Evolutionary conservation across 116 monocot species (phyloP).

Genomic region (Phalaenopsis hybrid): DNA sequence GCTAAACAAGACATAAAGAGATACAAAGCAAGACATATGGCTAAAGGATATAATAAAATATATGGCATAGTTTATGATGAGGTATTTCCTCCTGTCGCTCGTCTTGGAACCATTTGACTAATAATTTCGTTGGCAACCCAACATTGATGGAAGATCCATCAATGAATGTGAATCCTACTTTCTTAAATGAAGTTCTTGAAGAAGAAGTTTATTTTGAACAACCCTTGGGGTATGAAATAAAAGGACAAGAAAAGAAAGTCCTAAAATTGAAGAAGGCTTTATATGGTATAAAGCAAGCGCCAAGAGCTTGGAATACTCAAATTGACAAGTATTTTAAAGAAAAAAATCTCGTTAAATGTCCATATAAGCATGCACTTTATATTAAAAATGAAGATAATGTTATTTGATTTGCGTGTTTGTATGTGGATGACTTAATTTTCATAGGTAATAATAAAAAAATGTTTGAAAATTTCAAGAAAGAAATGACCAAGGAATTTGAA

Average conservation of each 20-base stretch:
- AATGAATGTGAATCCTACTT: not conserved
- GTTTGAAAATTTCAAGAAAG: not conserved
- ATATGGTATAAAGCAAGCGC: not conserved
- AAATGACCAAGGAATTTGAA: not conserved
- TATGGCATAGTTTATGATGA: not conserved
- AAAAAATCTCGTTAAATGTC: not conserved
- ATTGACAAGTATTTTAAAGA: not conserved
- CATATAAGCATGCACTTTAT: not conserved
- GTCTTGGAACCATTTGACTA: not conserved
- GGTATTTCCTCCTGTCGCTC: not conserved
- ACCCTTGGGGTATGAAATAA: not conserved
- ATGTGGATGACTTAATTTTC: not conserved
- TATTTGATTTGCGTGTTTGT: not conserved
- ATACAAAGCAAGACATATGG: not conserved
- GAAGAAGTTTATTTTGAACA: not conserved
- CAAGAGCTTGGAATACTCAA: not conserved
- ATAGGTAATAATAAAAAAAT: not conserved
- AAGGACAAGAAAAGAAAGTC: not conserved
- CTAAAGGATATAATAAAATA: not conserved
- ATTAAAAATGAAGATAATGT: not conserved
- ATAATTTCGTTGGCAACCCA: not conserved
- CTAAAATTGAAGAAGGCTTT: not conserved
- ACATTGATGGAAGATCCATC: not conserved
- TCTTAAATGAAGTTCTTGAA: not conserved
- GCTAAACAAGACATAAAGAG: not conserved